phyloP scores from a whole-genome alignment of 1,284 basidiomycete species.

The Trametes pubescens region DNA sequence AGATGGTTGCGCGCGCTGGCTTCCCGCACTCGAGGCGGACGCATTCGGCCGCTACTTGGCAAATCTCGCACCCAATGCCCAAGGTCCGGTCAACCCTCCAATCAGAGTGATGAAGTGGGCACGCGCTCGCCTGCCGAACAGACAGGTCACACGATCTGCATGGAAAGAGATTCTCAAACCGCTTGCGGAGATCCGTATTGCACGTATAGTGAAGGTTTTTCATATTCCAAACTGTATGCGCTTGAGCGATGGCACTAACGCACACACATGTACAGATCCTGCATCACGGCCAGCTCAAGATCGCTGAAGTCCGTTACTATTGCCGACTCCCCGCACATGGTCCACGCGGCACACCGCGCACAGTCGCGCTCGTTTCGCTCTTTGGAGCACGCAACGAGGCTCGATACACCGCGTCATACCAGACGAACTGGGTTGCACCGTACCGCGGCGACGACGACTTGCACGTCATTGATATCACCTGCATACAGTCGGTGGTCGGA shows the following conservation, averaged over 20 bases:
- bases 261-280: not conserved
- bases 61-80: not conserved
- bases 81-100: not conserved
- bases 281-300: not conserved
- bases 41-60: not conserved
- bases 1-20: not conserved
- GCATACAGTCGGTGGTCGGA: not conserved
- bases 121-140: slow-evolving; percentile 8
- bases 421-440: not conserved
- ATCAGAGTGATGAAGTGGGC: slow-evolving; percentile 9
- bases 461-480: not conserved
- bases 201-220: slow-evolving; percentile 33
- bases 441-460: not conserved
- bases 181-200: slow-evolving; percentile 2
- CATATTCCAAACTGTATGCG: not conserved
- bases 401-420: not conserved
- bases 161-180: slow-evolving; percentile 31
- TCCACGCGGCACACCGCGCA: too few species aligned
- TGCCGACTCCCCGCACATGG: not conserved
- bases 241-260: too few species aligned
- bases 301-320: slow-evolving; percentile 22
- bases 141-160: slow-evolving; percentile 18
- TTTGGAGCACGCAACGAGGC: not conserved
- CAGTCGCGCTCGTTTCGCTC: slow-evolving; percentile 1
- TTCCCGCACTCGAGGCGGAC: not conserved